Evolutionary conservation across 2,329 filamentous ascomycete genomes (phyloP).

Genomic region (Grosmannia serpens): DNA sequence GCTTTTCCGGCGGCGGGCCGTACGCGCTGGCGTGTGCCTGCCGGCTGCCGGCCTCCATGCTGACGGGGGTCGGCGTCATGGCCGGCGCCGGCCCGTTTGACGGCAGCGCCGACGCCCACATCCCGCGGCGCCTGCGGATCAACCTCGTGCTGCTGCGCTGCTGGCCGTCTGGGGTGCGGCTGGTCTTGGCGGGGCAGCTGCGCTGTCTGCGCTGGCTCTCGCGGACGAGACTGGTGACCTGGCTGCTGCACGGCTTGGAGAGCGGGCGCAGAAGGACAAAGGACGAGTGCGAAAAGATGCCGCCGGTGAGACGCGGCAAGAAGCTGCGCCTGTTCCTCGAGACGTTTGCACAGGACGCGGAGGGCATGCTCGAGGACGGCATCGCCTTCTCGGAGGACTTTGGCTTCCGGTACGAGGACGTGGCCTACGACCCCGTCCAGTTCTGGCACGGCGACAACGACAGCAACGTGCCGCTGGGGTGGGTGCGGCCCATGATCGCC

Average conservation of each 20-base stretch:
- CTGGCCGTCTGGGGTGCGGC: background rate
- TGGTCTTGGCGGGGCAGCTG: slow-evolving; percentile 10
- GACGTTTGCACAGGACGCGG: slow-evolving; percentile 18
- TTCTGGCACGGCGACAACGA: slow-evolving; percentile 24
- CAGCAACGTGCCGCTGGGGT: slow-evolving; percentile 19
- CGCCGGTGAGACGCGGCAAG: slow-evolving; percentile 14
- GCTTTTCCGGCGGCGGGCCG: slow-evolving; percentile 20
- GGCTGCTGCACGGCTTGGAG: too few species aligned
- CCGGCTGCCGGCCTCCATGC: background rate
- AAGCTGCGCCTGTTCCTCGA: slow-evolving; percentile 19
- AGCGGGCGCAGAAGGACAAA: background rate
- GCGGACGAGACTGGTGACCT: slow-evolving; percentile 18
- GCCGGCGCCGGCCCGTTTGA: slow-evolving; percentile 18
- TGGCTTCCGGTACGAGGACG: slow-evolving; percentile 20
- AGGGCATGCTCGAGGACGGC: slow-evolving; percentile 17
- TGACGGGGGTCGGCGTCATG: background rate
- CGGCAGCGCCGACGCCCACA: background rate
- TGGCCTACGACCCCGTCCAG: slow-evolving; percentile 16
- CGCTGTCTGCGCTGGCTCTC: slow-evolving; percentile 22
- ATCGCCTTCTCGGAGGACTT: slow-evolving; percentile 19
- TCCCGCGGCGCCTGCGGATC: background rate
- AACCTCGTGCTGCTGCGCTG: background rate
- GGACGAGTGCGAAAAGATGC: too few species aligned
- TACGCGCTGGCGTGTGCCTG: background rate
- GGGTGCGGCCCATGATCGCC: slow-evolving; percentile 25